phyloP scores from a whole-genome alignment of 2,329 filamentous ascomycete species.

The Botrytis porri region DNA sequence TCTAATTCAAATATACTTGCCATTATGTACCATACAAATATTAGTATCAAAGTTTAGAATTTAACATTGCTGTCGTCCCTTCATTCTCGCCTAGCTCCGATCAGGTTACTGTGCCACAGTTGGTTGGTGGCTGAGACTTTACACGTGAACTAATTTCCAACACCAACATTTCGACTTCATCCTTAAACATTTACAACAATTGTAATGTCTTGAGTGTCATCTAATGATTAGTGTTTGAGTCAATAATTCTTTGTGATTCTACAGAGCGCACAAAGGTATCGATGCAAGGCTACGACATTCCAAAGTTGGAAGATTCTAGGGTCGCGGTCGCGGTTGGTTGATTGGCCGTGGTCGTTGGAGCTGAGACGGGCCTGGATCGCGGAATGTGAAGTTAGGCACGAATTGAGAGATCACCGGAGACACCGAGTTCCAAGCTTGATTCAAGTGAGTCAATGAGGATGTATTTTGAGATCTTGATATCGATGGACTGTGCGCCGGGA shows the following conservation, averaged over 20 bases:
- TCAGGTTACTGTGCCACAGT: neutral
- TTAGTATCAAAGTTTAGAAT: neutral
- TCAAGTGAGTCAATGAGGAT: neutral
- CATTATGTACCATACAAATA: neutral
- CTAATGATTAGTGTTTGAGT: neutral
- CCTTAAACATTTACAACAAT: neutral
- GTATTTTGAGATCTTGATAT: neutral
- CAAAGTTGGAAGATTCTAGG: constrained; percentile 4
- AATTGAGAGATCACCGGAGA: neutral
- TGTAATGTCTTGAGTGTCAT: neutral
- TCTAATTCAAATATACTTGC: neutral
- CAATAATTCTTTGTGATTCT: neutral
- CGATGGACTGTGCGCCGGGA: neutral
- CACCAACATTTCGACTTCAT: neutral
- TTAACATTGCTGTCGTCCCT: neutral
- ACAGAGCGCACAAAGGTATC: neutral
- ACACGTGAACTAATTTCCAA: neutral
- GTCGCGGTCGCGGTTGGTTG: neutral
- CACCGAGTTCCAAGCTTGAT: neutral
- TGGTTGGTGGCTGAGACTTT: neutral
- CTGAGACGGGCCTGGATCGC: neutral
- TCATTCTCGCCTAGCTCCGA: neutral
- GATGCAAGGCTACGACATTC: neutral
- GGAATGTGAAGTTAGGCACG: neutral
- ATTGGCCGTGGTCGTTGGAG: neutral